A percentile compares a stretch with the other conserved stretches of the same genome.
phyloP scores from a whole-genome alignment of 257 asterid genomes.

The Solanum rostratum region DNA sequence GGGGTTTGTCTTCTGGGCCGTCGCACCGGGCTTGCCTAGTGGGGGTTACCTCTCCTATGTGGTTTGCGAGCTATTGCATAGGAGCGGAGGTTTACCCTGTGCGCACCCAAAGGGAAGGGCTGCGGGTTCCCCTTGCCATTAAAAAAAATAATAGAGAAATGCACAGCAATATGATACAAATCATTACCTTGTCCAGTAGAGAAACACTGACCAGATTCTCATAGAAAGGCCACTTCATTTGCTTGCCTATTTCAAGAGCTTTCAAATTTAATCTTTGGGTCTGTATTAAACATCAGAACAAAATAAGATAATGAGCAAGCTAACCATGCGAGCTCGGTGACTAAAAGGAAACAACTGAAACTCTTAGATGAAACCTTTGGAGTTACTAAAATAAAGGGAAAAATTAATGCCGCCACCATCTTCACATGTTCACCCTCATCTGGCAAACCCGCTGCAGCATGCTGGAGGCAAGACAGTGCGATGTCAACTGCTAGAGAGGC shows the following conservation, averaged over 20 bases:
- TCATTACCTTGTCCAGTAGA: conserved; percentile 38
- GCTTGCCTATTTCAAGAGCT: conserved; percentile 66
- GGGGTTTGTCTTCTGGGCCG: no score
- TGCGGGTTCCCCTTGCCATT: no score
- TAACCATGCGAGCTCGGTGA: neutral
- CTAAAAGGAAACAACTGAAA: neutral
- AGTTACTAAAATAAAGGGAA: conserved; percentile 57
- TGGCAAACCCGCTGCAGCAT: conserved; percentile 38
- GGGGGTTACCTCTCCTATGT: no score
- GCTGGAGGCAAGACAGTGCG: conserved; percentile 53
- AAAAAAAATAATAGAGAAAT: neutral
- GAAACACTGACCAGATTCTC: conserved; percentile 38
- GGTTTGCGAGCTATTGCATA: no score
- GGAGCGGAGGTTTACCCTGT: no score
- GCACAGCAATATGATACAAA: neutral
- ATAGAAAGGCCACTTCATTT: conserved; percentile 65
- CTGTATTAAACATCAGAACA: conserved; percentile 30
- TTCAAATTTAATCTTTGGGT: conserved; percentile 50
- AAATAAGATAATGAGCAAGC: conserved; percentile 2
- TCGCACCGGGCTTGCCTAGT: no score
- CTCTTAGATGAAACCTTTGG: conserved; percentile 50
- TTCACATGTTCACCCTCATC: conserved; percentile 34
- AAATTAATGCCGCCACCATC: conserved; percentile 39
- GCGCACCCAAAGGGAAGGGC: no score
- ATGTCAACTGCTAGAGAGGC: conserved; percentile 25